These are phyloP conservation scores for Mitragyna speciosa DNA, from an alignment of 257 asterid genomes.

Conservation along the genomic window DNA sequence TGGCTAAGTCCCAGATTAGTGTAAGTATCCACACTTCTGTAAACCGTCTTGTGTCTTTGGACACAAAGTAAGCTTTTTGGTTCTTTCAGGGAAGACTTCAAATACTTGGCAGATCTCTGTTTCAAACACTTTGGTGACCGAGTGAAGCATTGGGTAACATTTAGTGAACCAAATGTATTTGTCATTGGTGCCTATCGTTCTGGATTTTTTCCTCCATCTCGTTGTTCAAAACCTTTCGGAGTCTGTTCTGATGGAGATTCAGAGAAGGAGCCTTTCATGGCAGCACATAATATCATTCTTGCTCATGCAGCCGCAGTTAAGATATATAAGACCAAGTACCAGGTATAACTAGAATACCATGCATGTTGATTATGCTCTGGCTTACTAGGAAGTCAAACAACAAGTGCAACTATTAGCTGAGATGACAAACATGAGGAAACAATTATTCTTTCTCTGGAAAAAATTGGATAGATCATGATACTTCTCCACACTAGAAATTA, in stretches of 20 bases:
- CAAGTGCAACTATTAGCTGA: too few species aligned
- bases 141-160: slow-evolving; percentile 30
- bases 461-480: not conserved
- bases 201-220: slow-evolving; percentile 27
- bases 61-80: not conserved
- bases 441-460: not conserved
- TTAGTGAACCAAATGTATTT: slow-evolving; percentile 26
- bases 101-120: slow-evolving; percentile 31
- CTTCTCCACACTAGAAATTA: too few species aligned
- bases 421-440: too few species aligned
- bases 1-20: slow-evolving; percentile 21
- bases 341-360: slow-evolving; percentile 16
- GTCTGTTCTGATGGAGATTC: slow-evolving; percentile 33
- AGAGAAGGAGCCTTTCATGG: slow-evolving; percentile 36
- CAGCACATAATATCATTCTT: slow-evolving; percentile 38
- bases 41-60: not conserved
- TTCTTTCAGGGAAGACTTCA: slow-evolving; percentile 27
- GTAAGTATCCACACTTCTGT: not conserved
- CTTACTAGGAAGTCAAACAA: too few species aligned
- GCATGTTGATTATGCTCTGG: too few species aligned
- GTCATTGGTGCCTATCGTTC: slow-evolving; percentile 1
- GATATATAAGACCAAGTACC: slow-evolving; percentile 31
- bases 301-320: slow-evolving; percentile 37
- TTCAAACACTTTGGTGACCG: slow-evolving; percentile 30
- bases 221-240: slow-evolving; percentile 35